Percentiles rank a stretch among this genome's conserved stretches.
These are phyloP conservation scores for Peronospora belbahrii DNA, from an alignment of 352 stramenopile species.

Conservation along the genomic window DNA sequence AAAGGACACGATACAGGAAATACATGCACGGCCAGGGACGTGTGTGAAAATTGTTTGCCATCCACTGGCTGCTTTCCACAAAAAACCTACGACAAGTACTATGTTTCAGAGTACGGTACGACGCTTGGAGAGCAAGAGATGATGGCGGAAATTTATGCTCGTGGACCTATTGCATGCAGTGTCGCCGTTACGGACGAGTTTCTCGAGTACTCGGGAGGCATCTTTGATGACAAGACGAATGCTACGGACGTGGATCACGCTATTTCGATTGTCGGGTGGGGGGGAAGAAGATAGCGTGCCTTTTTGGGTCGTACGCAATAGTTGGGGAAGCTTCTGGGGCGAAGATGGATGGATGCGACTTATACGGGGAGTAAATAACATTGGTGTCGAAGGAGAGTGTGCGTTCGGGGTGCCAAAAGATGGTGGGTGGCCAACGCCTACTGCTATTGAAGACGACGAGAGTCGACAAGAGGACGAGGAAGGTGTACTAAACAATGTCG, in stretches of 20 bases:
- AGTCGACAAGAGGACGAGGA: slow-evolving; percentile 17
- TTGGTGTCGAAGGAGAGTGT: slow-evolving; percentile 91
- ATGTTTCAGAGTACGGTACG: slow-evolving; percentile 90
- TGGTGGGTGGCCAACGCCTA: slow-evolving; percentile 60
- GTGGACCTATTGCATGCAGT: slow-evolving; percentile 90
- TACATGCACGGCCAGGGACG: slow-evolving; percentile 74
- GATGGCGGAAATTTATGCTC: slow-evolving; percentile 95
- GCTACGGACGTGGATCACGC: slow-evolving; percentile 77
- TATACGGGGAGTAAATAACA: slow-evolving; percentile 86
- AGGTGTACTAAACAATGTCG: slow-evolving; percentile 1
- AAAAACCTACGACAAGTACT: slow-evolving; percentile 91
- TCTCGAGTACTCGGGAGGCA: slow-evolving; percentile 89
- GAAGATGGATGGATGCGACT: slow-evolving; percentile 94
- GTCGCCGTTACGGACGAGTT: slow-evolving; percentile 88
- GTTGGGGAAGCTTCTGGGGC: slow-evolving; percentile 91
- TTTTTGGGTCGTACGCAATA: slow-evolving; percentile 96
- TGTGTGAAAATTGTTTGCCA: slow-evolving; percentile 89
- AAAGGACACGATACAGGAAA: slow-evolving; percentile 88
- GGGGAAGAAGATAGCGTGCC: slow-evolving; percentile 74
- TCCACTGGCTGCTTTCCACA: slow-evolving; percentile 83
- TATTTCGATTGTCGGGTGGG: slow-evolving; percentile 95
- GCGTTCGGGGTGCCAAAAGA: slow-evolving; percentile 85
- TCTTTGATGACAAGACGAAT: slow-evolving; percentile 85
- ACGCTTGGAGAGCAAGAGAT: slow-evolving; percentile 89
- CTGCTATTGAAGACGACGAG: slow-evolving; percentile 23